These are phyloP conservation scores for Starmerella kuoi DNA, from an alignment of 805 yeast species.

Conservation along the genomic window DNA sequence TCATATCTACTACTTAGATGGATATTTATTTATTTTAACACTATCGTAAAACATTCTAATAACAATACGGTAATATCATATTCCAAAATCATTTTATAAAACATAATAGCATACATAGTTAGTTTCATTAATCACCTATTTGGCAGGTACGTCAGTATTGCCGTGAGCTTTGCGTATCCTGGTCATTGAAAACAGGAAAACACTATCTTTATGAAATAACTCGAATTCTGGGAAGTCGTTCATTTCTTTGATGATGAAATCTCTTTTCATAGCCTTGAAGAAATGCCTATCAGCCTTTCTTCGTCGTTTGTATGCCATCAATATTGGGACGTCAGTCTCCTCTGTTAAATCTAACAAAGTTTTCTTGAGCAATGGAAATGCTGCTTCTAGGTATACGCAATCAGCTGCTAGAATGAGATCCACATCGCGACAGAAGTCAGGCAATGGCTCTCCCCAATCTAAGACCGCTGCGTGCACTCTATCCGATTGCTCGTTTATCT, in stretches of 20 bases:
- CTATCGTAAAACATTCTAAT: no score
- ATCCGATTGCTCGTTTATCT: conserved; percentile 31
- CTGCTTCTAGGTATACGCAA: conserved; percentile 44
- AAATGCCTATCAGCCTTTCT: conserved; percentile 36
- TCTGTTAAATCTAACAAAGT: conserved; percentile 38
- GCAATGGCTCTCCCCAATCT: conserved; percentile 37
- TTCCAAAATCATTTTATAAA: no score
- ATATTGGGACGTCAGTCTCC: conserved; percentile 31
- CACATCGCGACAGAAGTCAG: conserved; percentile 28
- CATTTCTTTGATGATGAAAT: conserved; percentile 27
- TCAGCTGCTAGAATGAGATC: conserved; percentile 48
- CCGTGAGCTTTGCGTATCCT: neutral
- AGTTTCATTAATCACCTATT: no score
- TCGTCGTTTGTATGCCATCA: conserved; percentile 45
- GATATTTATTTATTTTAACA: neutral
- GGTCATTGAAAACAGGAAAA: conserved; percentile 33
- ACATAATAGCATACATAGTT: no score
- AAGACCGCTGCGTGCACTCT: conserved; percentile 35
- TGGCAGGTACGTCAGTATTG: no score
- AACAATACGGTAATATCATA: no score
- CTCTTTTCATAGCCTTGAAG: conserved; percentile 28
- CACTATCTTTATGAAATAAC: conserved; percentile 32
- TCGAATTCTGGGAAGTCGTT: conserved; percentile 20
- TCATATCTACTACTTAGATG: neutral
- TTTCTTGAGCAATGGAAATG: conserved; percentile 40